Evolutionary conservation across 495 filamentous ascomycete species (phyloP).

Genomic region (Penicillium desertorum): DNA sequence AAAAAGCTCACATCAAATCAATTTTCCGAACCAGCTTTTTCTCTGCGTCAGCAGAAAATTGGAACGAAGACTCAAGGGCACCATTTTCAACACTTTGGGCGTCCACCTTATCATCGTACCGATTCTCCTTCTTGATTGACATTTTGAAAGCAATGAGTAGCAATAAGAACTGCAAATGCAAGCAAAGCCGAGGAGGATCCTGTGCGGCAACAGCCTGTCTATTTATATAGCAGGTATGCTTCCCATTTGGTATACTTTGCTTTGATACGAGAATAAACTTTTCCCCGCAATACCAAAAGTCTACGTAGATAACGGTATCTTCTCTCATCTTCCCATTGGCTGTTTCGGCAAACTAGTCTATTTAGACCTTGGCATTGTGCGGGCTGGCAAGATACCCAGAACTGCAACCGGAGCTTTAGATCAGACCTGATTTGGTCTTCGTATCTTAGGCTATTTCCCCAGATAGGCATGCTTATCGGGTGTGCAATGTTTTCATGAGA

Average conservation of each 20-base stretch:
- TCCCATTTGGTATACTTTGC: background rate
- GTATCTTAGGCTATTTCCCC: conserved; percentile 5
- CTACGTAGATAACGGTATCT: conserved; percentile 7
- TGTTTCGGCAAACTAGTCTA: conserved; percentile 29
- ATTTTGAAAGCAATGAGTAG: background rate
- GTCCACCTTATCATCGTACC: conserved; percentile 2
- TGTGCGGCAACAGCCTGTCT: background rate
- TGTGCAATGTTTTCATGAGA: background rate
- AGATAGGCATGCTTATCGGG: conserved; percentile 1
- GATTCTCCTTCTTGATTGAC: background rate
- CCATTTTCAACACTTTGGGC: conserved; percentile 20
- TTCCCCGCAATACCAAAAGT: conserved; percentile 14
- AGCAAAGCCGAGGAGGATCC: background rate
- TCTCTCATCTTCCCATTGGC: conserved; percentile 17
- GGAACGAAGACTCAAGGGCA: conserved; percentile 9
- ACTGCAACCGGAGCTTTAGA: background rate
- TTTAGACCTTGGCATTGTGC: conserved; percentile 14
- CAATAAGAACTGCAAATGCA: background rate
- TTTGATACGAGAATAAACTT: background rate
- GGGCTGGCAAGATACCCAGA: background rate
- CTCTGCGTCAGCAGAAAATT: conserved; percentile 22
- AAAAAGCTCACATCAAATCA: conserved; percentile 19
- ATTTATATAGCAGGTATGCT: conserved; percentile 10
- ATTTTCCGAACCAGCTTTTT: conserved; percentile 28
- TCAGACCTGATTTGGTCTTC: conserved; percentile 1